These are phyloP conservation scores for Paracoccidioides lutzii DNA, from an alignment of 2,329 filamentous ascomycete species.

Conservation along the genomic window DNA sequence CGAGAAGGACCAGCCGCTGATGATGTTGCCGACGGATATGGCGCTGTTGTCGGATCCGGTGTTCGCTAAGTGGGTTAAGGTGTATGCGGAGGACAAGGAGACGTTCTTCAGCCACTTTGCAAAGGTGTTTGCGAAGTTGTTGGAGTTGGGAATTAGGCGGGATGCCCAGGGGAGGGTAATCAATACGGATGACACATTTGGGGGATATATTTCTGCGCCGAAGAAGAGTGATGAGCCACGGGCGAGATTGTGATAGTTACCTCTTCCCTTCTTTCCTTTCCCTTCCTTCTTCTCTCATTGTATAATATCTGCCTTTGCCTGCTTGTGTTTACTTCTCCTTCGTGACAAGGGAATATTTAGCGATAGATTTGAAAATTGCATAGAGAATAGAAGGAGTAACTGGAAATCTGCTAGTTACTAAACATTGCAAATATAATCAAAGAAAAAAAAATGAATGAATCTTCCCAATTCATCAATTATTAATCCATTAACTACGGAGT, in stretches of 20 bases:
- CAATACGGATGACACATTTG: conserved; percentile 45
- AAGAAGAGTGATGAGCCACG: conserved; percentile 39
- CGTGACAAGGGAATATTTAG: not conserved
- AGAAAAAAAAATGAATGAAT: not conserved
- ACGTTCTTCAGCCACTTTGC: conserved; percentile 49
- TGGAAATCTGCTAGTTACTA: no score
- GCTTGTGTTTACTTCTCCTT: not conserved
- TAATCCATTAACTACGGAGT: no score
- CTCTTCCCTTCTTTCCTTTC: conserved; percentile 3
- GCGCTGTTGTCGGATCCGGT: conserved; percentile 41
- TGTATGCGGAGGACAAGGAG: conserved; percentile 49
- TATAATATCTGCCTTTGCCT: not conserved
- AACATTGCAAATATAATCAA: not conserved
- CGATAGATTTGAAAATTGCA: not conserved
- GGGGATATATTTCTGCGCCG: conserved; percentile 44
- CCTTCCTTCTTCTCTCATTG: conserved; percentile 4
- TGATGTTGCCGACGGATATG: conserved; percentile 56
- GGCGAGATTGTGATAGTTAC: conserved; percentile 17
- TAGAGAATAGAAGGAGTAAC: not conserved
- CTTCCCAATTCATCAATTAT: not conserved
- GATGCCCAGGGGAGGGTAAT: conserved; percentile 41
- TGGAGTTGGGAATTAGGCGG: conserved; percentile 48
- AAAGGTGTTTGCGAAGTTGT: conserved; percentile 45
- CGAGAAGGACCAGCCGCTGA: conserved; percentile 41
- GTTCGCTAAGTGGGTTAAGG: conserved; percentile 45